phyloP scores from a whole-genome alignment of 306 rosid genomes.

The Cucurbita moschata region DNA sequence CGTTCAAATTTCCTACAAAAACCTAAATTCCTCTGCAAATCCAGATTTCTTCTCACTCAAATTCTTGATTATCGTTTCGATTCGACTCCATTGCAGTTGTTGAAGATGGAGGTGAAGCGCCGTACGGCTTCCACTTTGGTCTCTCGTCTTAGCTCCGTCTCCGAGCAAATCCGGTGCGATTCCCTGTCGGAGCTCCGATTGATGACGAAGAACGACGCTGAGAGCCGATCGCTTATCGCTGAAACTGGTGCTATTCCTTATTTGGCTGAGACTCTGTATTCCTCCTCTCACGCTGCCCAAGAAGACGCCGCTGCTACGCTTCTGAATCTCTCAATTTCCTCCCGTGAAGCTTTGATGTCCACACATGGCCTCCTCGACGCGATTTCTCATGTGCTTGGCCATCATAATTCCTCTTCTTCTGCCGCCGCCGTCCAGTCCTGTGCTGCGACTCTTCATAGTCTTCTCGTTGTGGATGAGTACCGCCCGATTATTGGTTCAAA shows the following conservation, averaged over 20 bases:
- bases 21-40: neutral
- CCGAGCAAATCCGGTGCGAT: slow-evolving; percentile 42
- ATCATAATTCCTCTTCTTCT: slow-evolving; percentile 34
- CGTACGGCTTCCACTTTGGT: slow-evolving; percentile 36
- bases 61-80: neutral
- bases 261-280: slow-evolving; percentile 53
- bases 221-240: slow-evolving; percentile 61
- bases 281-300: slow-evolving; percentile 43
- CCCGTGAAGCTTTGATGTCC: slow-evolving; percentile 41
- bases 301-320: slow-evolving; percentile 87
- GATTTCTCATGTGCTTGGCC: slow-evolving; percentile 48
- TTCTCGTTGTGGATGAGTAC: slow-evolving; percentile 47
- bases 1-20: neutral
- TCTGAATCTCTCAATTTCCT: slow-evolving; percentile 66
- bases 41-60: neutral
- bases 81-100: neutral
- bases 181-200: slow-evolving; percentile 51
- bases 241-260: slow-evolving; percentile 64
- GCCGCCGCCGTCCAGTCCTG: slow-evolving; percentile 68
- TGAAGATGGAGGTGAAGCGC: slow-evolving; percentile 42
- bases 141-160: slow-evolving; percentile 65
- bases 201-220: slow-evolving; percentile 52
- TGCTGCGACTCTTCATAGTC: slow-evolving; percentile 80
- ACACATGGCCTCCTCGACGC: slow-evolving; percentile 87
- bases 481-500: slow-evolving; percentile 70